phyloP scores from a whole-genome alignment of 2,329 filamentous ascomycete genomes.

The Elsinoe arachidis region DNA sequence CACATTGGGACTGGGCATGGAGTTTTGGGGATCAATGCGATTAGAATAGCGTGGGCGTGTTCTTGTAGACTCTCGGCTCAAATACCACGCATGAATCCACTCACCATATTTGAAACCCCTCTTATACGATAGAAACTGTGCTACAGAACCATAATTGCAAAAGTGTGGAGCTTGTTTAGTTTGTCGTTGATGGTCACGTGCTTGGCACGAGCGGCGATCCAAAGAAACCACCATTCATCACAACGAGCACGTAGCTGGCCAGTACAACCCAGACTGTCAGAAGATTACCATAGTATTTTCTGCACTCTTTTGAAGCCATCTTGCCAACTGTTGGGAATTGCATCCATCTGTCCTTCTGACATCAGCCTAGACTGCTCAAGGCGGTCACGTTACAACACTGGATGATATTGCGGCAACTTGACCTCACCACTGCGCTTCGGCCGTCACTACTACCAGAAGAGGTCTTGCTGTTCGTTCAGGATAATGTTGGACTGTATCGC shows the following conservation, averaged over 20 bases:
- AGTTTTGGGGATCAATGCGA: not conserved
- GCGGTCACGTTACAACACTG: conserved; percentile 39
- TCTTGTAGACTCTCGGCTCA: conserved; percentile 8
- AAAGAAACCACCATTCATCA: too few relatives aligned
- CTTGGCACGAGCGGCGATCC: not conserved
- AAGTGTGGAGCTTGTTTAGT: too few relatives aligned
- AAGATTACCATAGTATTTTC: too few relatives aligned
- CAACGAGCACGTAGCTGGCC: too few relatives aligned
- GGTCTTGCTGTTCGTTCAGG: conserved; percentile 89
- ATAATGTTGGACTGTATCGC: conserved; percentile 95
- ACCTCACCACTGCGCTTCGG: conserved; percentile 92
- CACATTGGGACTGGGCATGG: not conserved
- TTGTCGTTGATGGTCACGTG: not conserved
- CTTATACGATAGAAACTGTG: not conserved
- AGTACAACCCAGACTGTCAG: too few relatives aligned
- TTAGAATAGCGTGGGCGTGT: not conserved
- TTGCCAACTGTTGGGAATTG: too few relatives aligned
- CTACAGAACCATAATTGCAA: too few relatives aligned
- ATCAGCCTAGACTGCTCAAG: not conserved
- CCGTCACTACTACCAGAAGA: conserved; percentile 89
- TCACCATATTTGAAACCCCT: not conserved
- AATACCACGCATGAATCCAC: conserved; percentile 8
- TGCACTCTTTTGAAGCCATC: too few relatives aligned
- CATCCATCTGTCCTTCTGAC: not conserved
- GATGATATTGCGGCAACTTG: conserved; percentile 95